phyloP scores from a whole-genome alignment of 1,284 basidiomycete genomes.

The Moesziomyces aphidis region DNA sequence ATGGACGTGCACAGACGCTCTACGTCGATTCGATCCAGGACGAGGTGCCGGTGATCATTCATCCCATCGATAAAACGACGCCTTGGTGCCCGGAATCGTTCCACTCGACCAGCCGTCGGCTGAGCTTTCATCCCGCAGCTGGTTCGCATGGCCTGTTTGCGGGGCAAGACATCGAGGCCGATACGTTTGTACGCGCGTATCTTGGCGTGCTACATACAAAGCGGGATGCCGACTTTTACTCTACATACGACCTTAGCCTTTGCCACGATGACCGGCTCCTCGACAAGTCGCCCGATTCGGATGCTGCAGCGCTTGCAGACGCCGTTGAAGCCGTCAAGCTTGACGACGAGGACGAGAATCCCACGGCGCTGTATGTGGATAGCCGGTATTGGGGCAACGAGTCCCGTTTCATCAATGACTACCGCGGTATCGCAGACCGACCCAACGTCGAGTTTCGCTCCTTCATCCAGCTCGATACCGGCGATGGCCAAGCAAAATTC shows the following conservation, averaged over 20 bases:
- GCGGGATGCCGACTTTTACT: slow-evolving; percentile 72
- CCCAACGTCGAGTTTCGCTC: slow-evolving; percentile 57
- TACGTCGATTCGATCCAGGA: slow-evolving; percentile 20
- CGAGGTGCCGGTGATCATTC: slow-evolving; percentile 20
- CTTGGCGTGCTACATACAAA: slow-evolving; percentile 85
- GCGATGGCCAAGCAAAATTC: slow-evolving; percentile 1
- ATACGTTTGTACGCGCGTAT: slow-evolving; percentile 81
- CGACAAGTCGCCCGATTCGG: background rate
- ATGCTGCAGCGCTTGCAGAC: background rate
- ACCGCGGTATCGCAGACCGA: slow-evolving; percentile 48
- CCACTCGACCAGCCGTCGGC: slow-evolving; percentile 30
- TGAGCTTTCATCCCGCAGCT: slow-evolving; percentile 76
- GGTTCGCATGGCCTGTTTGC: slow-evolving; percentile 88
- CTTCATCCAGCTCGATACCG: slow-evolving; percentile 20
- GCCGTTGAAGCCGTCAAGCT: slow-evolving; percentile 1
- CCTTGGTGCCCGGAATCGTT: slow-evolving; percentile 28
- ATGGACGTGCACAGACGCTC: slow-evolving; percentile 6
- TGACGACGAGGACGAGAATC: background rate
- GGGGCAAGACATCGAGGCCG: slow-evolving; percentile 75
- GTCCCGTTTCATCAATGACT: slow-evolving; percentile 68
- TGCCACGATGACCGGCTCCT: slow-evolving; percentile 20
- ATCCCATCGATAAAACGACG: slow-evolving; percentile 10
- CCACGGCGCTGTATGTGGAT: slow-evolving; percentile 38
- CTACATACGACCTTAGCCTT: slow-evolving; percentile 81
- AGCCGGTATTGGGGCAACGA: slow-evolving; percentile 77